Evolutionary conservation across 495 filamentous ascomycete species (phyloP), one percentile per base, ranked within the genome.

Genomic region (Hypoxylon cercidicola): DNA sequence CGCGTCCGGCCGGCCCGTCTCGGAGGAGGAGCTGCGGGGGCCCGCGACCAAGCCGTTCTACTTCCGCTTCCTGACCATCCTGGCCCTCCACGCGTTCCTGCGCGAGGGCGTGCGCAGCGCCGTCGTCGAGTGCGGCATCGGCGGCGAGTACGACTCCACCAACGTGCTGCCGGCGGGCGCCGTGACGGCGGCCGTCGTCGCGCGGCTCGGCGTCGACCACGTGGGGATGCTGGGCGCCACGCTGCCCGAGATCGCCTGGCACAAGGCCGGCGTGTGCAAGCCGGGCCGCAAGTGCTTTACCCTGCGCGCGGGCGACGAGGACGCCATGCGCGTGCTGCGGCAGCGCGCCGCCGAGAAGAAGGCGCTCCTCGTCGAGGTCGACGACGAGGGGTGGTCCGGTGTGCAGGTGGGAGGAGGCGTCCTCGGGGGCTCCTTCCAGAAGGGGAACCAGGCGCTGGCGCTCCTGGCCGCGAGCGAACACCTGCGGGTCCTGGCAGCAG

Each of bases 31-130:
- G 2, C 10, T 69, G 16, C 51, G 52, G 3, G 75, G 75, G 5
- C 74, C 78, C 0, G 69, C 58, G 11, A 74, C 75, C 4, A 78
- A 82, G 60, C 88, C 88, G 3, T 83, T 85, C 23, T 90, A 84
- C 55, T 82, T 89, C 48, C 84, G 85, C 54, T 82, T 83, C 41
- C 54, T 85, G 60, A 82, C 81, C 0, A 62, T 85, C 19, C 13
- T 83, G 20, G 80, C 79, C 18, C 55, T 82, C 45, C 79, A 78
- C 39, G 68, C 72, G 1, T 85, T 85, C 58, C 34, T 80, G 2
- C 6, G 48, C 3, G 78, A 81, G 59, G 78, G 78, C 0, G 77
- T 83, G 3, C 54, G 62, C 1, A 64, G 47, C 25, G 83, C 77
- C 1, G 78, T 85, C 2, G 43, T 81, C 0, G 83, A 85, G 65